Evolutionary conservation across 2,329 filamentous ascomycete genomes (phyloP), one percentile per base, ranked within the genome.

Genomic region (Aspergillus sp.): DNA sequence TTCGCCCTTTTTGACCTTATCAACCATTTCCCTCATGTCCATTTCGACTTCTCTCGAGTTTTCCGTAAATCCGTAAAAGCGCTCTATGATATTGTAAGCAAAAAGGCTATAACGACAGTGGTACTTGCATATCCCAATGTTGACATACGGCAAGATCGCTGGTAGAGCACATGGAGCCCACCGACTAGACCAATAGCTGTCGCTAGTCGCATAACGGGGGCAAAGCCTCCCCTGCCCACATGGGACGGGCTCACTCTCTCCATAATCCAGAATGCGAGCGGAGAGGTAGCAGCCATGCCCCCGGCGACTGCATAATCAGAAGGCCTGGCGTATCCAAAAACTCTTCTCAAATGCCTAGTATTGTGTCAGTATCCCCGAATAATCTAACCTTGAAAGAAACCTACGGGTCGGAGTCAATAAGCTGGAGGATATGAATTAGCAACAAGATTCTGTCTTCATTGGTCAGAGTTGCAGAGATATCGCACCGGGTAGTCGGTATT

Each of bases 341-440:
- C 93, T 65, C 93, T 85, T 70, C 83, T 88, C 70, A 97, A 86
- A 71, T 98, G 93, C 61, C 89, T 95, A 59, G 44, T 27, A 53
- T 56, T 55, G 57, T 60, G 58, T 74, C 47, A 65, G 57, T 49
- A 50, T 34, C 19, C 26, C 35, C 30, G 9, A 40, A 28, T 35
- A 13, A 13, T 37, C 41, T 35, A 46, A 43, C 27, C 42, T 30
- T 42, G 45, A 41, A 43, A 45, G 54, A 44, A 50, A 70, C 85
- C 66, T 90, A 96, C 90, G 93, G 93, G 72, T 98, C 93, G 75
- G 88, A 94, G 77, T 98, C 93, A 72, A 98, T 97, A 74, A 97
- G 86, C 93, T 98, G 73, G 55, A 52, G 54, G 42, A 62, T 34
- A 43, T 35, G 51, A 46, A 30, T 28, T 28, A 38, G 57, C 52